Conservation (phyloP, 1,284 basidiomycete genomes). For the Apiotrichum mycotoxinovorans region DNA sequence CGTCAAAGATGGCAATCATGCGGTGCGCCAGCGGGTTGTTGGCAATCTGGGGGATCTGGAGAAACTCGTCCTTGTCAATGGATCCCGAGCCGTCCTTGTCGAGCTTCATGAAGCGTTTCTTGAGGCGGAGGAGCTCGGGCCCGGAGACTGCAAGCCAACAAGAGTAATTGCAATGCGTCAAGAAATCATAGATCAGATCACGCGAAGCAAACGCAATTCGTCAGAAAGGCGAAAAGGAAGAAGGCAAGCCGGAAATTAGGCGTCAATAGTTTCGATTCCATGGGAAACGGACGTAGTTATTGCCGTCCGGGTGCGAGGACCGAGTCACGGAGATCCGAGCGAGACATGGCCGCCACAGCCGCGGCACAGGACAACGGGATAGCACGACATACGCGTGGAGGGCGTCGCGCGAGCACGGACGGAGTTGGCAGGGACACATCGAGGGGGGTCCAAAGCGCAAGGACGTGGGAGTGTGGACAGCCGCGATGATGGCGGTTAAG, state of each 20-base stretch:
- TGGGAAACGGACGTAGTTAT: too few species aligned
- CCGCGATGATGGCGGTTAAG: not conserved
- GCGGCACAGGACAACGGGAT: too few species aligned
- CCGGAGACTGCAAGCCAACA: slow-evolving; percentile 66
- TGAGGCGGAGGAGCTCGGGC: slow-evolving; percentile 84
- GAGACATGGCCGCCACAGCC: too few species aligned
- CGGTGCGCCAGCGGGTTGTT: slow-evolving; percentile 94
- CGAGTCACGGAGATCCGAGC: too few species aligned
- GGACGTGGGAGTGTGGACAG: not conserved
- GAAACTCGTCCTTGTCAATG: slow-evolving; percentile 97
- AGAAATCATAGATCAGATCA: not conserved
- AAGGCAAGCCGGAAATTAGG: too few species aligned
- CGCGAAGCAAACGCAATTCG: not conserved
- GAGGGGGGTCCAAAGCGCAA: not conserved
- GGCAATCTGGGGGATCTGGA: slow-evolving; percentile 98
- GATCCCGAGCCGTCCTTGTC: slow-evolving; percentile 97
- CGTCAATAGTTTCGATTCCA: too few species aligned
- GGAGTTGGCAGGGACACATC: too few species aligned
- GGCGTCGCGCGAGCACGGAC: too few species aligned
- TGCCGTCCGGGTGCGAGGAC: too few species aligned
- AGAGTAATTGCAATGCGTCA: not conserved
- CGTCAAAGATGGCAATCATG: slow-evolving; percentile 99
- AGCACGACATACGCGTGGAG: too few species aligned
- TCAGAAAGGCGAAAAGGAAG: not conserved
- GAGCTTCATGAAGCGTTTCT: slow-evolving; percentile 99